A percentile compares a stretch with the other conserved stretches of the same genome.
These are phyloP conservation scores for Globisporangium canariense DNA, from an alignment of 352 stramenopile species.

Conservation along the genomic window DNA sequence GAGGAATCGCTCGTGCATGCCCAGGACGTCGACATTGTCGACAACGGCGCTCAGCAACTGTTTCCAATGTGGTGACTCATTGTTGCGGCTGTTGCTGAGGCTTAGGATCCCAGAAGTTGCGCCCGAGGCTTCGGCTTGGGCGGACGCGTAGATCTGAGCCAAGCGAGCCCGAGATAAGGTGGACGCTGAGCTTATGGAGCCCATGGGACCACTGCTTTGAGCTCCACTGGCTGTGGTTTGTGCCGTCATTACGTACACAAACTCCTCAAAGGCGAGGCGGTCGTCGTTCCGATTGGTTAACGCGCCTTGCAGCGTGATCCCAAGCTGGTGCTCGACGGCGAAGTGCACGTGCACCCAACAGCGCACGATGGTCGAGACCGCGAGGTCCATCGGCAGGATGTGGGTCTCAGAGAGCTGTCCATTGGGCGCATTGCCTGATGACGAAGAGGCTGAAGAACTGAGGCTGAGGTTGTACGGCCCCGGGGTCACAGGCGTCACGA, in stretches of 20 bases:
- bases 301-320: constrained; percentile 26
- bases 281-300: constrained; percentile 6
- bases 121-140: background rate
- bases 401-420: constrained; percentile 28
- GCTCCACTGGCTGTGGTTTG: background rate
- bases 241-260: constrained; percentile 31
- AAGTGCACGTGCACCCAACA: constrained; percentile 30
- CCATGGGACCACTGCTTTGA: background rate
- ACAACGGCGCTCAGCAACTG: constrained; percentile 22
- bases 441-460: background rate
- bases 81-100: background rate
- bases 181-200: background rate
- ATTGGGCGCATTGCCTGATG: constrained; percentile 13
- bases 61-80: constrained; percentile 19
- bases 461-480: constrained; percentile 21
- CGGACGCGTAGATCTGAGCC: constrained; percentile 27
- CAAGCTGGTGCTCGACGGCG: constrained; percentile 22
- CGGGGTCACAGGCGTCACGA: constrained; percentile 27
- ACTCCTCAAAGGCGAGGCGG: constrained; percentile 34
- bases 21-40: constrained; percentile 36
- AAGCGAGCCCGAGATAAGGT: constrained; percentile 20
- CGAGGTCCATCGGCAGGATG: constrained; percentile 35
- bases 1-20: constrained; percentile 22
- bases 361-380: constrained; percentile 25
- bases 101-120: background rate